Evolutionary conservation across 2,329 filamentous ascomycete species (phyloP).

Genomic region (Periconia sp.): DNA sequence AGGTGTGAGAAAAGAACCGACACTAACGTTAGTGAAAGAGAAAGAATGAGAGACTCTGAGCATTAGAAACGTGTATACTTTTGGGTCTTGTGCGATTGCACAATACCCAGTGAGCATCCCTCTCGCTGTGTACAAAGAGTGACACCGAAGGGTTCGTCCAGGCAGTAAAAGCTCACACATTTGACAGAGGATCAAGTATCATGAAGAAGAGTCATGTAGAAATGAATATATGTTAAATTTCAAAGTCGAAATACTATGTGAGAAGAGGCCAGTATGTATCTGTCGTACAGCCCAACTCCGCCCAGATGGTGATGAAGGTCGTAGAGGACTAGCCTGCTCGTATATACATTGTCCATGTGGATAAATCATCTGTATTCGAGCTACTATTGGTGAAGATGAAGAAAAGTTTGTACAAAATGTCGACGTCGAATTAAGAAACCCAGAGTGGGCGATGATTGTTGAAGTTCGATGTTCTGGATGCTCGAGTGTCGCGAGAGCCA

Average conservation of each 20-base stretch:
- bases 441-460: not conserved
- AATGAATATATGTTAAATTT: not conserved
- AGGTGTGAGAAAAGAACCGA: too few species aligned
- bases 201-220: too few species aligned
- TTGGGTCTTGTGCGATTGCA: too few species aligned
- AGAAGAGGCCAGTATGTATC: slow-evolving; percentile 1
- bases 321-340: slow-evolving; percentile 9
- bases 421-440: too few species aligned
- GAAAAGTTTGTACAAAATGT: not conserved
- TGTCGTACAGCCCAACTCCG: not conserved
- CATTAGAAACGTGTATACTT: too few species aligned
- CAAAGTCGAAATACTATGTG: not conserved
- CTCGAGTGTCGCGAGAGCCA: not conserved
- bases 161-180: too few species aligned
- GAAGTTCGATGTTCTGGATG: not conserved
- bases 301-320: not conserved
- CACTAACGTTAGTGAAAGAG: too few species aligned
- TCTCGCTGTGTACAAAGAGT: too few species aligned
- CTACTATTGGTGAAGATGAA: slow-evolving; percentile 3
- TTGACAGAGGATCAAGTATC: too few species aligned
- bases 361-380: slow-evolving; percentile 2
- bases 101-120: too few species aligned
- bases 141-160: too few species aligned
- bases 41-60: too few species aligned
- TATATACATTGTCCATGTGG: not conserved